A percentile compares a stretch with the other conserved stretches of the same genome.
phyloP scores from a whole-genome alignment of 345 rosid genomes.

The Hibiscus trionum region DNA sequence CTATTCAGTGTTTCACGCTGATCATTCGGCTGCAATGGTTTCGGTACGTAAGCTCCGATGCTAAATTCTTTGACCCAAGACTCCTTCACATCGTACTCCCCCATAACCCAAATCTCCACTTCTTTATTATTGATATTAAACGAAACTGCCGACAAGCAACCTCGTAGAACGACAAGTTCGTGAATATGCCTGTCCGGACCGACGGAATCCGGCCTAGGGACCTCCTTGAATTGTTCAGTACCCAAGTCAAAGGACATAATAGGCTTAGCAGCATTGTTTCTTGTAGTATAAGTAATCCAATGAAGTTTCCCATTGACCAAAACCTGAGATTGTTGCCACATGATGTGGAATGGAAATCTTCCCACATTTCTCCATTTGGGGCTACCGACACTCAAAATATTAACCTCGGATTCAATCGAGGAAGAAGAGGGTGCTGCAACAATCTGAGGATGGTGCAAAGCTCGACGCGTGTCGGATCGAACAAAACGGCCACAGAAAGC shows the following conservation, averaged over 20 bases:
- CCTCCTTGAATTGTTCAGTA: slow-evolving; percentile 64
- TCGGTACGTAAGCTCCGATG: slow-evolving; percentile 59
- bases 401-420: slow-evolving; percentile 24
- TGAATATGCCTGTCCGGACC: slow-evolving; percentile 33
- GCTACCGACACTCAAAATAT: slow-evolving; percentile 37
- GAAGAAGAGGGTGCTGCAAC: slow-evolving; percentile 6
- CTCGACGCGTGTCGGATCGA: neutral
- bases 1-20: neutral
- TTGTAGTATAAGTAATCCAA: slow-evolving; percentile 47
- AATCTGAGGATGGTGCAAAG: neutral
- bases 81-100: slow-evolving; percentile 46
- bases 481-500: neutral
- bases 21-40: slow-evolving; percentile 35
- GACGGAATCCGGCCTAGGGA: slow-evolving; percentile 65
- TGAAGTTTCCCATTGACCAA: slow-evolving; percentile 69
- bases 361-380: slow-evolving; percentile 60
- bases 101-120: slow-evolving; percentile 90
- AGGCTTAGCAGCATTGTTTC: slow-evolving; percentile 34
- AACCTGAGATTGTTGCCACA: slow-evolving; percentile 50
- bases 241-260: slow-evolving; percentile 63
- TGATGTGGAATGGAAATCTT: slow-evolving; percentile 44
- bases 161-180: slow-evolving; percentile 46
- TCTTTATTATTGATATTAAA: slow-evolving; percentile 37
- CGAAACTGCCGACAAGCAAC: slow-evolving; percentile 55
- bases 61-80: slow-evolving; percentile 62